Evolutionary conservation across 2,329 filamentous ascomycete species (phyloP).

Genomic region (Trichoderma endophyticum): DNA sequence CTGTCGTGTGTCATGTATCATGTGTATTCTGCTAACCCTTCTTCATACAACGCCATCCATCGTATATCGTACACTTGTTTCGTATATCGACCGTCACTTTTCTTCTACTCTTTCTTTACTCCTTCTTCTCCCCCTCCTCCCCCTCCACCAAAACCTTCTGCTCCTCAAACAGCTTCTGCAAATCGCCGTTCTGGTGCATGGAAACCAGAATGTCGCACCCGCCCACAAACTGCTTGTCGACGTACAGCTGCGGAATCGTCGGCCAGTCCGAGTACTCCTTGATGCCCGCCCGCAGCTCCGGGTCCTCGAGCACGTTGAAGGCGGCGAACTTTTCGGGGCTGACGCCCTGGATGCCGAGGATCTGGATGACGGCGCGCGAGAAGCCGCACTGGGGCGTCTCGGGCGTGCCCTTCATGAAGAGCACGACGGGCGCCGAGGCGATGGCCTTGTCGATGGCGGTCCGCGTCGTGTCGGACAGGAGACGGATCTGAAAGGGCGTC

Average conservation of each 20-base stretch:
- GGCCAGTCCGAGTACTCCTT: slow-evolving; percentile 99
- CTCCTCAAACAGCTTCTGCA: slow-evolving; percentile 88
- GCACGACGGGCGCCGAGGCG: slow-evolving; percentile 80
- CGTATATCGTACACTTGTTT: slow-evolving; percentile 15
- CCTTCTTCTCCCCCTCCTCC: slow-evolving; percentile 44
- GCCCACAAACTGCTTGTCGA: slow-evolving; percentile 92
- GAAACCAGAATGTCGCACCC: slow-evolving; percentile 96
- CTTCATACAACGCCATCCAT: not conserved
- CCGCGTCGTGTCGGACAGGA: slow-evolving; percentile 76
- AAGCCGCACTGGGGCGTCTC: slow-evolving; percentile 96
- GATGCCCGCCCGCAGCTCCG: slow-evolving; percentile 83
- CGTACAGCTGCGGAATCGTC: slow-evolving; percentile 94
- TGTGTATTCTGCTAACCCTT: not conserved
- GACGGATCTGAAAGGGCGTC: slow-evolving; percentile 51
- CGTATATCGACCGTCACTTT: not conserved
- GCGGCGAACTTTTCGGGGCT: slow-evolving; percentile 96
- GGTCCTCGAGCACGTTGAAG: slow-evolving; percentile 93
- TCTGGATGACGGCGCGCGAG: slow-evolving; percentile 91
- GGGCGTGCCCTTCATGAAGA: slow-evolving; percentile 99
- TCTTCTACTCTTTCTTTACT: slow-evolving; percentile 22
- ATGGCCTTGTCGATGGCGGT: slow-evolving; percentile 89
- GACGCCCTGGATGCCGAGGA: slow-evolving; percentile 90
- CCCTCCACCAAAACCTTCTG: slow-evolving; percentile 74
- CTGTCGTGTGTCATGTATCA: not conserved
- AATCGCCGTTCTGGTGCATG: slow-evolving; percentile 94